phyloP scores from a whole-genome alignment of 306 rosid species.

The Mimosa bimucronata region DNA sequence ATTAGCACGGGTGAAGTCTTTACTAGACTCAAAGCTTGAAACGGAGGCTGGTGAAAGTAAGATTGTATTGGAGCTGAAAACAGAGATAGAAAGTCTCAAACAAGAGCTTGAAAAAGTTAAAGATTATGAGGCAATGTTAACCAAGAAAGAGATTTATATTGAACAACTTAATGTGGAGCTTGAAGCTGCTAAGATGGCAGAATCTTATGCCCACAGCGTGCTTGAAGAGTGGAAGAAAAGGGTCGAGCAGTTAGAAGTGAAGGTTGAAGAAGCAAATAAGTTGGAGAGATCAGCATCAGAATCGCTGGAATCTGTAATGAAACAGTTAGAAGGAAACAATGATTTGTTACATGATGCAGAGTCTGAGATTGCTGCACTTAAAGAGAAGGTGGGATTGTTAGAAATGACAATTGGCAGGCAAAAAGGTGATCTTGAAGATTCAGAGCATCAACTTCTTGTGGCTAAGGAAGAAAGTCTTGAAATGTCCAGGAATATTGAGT shows the following conservation, averaged over 20 bases:
- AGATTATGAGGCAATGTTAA: constrained; percentile 54
- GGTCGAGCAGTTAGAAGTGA: constrained; percentile 68
- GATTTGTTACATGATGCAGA: constrained; percentile 75
- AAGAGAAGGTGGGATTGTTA: constrained; percentile 73
- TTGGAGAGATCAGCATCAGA: constrained; percentile 85
- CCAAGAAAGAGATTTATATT: constrained; percentile 63
- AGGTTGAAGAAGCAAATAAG: constrained; percentile 66
- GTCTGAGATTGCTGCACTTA: constrained; percentile 70
- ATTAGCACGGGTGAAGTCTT: constrained; percentile 61
- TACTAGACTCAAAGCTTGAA: constrained; percentile 81
- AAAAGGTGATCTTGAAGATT: constrained; percentile 74
- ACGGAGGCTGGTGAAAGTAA: constrained; percentile 65
- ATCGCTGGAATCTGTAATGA: constrained; percentile 73
- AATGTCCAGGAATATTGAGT: constrained; percentile 57
- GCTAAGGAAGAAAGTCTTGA: constrained; percentile 68
- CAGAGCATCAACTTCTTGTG: constrained; percentile 52
- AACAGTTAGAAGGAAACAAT: constrained; percentile 70
- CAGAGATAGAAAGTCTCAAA: constrained; percentile 65
- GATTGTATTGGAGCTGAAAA: constrained; percentile 51
- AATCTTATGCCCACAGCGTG: constrained; percentile 70
- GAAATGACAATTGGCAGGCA: constrained; percentile 80
- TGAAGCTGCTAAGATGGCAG: constrained; percentile 91
- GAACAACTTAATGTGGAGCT: constrained; percentile 84
- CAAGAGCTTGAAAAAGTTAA: constrained; percentile 68
- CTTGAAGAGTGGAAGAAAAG: constrained; percentile 71